Base-by-base conservation (phyloP, 257 asterid species). In the Cynanchum wilfordii region DNA sequence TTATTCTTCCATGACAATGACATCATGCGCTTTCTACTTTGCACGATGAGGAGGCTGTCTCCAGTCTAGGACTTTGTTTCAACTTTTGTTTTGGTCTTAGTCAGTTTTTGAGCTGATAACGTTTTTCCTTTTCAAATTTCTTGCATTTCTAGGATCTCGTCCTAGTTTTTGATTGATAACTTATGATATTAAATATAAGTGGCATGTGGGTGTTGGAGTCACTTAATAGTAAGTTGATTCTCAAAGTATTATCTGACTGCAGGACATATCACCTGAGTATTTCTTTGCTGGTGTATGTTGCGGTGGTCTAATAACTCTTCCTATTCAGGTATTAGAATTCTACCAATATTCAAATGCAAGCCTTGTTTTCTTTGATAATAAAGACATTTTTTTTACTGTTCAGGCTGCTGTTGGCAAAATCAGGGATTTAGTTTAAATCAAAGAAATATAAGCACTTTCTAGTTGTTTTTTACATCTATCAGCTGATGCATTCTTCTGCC, bases 281-380 rank as follows among this genome's bases (percentile, higher is more conserved):
- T 92, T 92, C 89, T 90, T 92, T 85, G 89, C 91, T 10, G 96
- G 98, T 74, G 97, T 90, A 79, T 92, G 98, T 83, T 90, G 91
- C 27, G 98, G 98, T 70, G 98, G 97, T 75, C 82, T 92, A 54
- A 33, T 92, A 19, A 92, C 97, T 69, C 88, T 92, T 79, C 96
- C 96, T 29, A 6, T 90, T 74, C 98, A 92, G 95, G 98, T 90
- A 70, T 49, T 65, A 10, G 20, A 16, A 22, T 30, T 62, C 45
- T 30, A 62, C 9, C 44, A 40, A 38, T 10, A 66, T 40, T 20
- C 54, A n/a, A 10, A 42, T 20, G 9, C 42, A 9, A 68, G 40
- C 16, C 72, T 27, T 3, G 30, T 50, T 50, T 50, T 13, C 29
- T 68, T 68, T 49, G 57, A 29, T 19, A 68, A 8, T 5, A 7